Evolutionary conservation across 192 early-diverging fungal genomes (phyloP), one percentile per base, ranked within the genome.

Genomic region (Coemansia javaensis): DNA sequence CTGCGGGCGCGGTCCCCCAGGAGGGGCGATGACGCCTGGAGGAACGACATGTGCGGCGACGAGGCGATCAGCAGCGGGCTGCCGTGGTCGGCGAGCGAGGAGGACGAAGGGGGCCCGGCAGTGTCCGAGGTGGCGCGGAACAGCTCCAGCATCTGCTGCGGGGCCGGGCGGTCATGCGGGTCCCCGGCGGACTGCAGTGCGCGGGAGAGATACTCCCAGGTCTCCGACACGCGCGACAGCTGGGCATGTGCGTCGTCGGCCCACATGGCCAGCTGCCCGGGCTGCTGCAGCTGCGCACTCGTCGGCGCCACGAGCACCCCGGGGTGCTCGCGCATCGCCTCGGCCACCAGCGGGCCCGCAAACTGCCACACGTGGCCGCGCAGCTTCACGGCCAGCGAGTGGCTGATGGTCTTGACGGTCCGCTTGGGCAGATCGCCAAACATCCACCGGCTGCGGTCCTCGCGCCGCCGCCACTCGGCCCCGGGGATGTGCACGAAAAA

Each of bases 351-450:
- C 24, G 24, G 24, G 24, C 24, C 24, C 24, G 24, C 24, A 25
- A 25, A 25, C 24, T 25, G 24, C 24, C 24, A 25, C 24, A 25
- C 24, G 13, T 37, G 39, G 0, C 32, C 18, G 7, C 48, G 45
- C 43, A 93, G 66, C 6, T 61, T 66, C 18, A 79, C 81, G 0
- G 82, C 81, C 31, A 96, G 51, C 60, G 91, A 87, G 17, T 90
- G 79, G 23, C 90, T 62, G 15, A 99, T 78, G 0, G 94, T 96
- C 77, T 97, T 97, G 16, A 97, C 87, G 0, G 95, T 97, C 33
- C 94, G 86, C 47, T 93, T 67, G 0, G 95, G 94, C 86, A 98
- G 78, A 50, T 98, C 94, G 39, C 90, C 90, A 43, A 89, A 69
- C 15, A 87, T 85, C 25, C 83, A 81, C 11, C 36, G 23, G n/a